Conservation (phyloP, 2,329 filamentous ascomycete species). For the Venturia pyrina region DNA sequence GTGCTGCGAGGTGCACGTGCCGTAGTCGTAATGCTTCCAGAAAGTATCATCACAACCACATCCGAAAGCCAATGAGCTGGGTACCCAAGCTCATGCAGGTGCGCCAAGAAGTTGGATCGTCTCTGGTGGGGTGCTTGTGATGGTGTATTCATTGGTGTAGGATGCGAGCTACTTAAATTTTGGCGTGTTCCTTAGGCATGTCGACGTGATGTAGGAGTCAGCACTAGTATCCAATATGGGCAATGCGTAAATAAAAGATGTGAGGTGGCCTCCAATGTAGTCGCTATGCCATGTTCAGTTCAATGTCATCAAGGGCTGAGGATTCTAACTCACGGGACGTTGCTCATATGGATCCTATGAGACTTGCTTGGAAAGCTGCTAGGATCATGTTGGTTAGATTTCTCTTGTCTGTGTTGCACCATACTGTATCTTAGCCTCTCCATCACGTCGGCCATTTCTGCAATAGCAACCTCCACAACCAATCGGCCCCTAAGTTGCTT, state of each 20-base stretch:
- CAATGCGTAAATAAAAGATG: background rate
- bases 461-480: background rate
- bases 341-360: background rate
- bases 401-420: background rate
- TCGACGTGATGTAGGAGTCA: background rate
- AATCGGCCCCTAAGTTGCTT: background rate
- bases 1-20: background rate
- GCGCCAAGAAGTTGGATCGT: background rate
- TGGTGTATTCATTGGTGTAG: background rate
- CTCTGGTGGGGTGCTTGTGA: background rate
- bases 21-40: too few relatives aligned
- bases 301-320: too few relatives aligned
- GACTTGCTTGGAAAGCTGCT: background rate
- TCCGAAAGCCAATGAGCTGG: too few relatives aligned
- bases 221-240: background rate
- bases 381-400: background rate
- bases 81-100: too few relatives aligned
- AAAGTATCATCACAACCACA: too few relatives aligned
- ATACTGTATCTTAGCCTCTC: background rate
- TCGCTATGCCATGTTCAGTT: too few relatives aligned
- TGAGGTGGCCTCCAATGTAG: background rate
- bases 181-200: background rate
- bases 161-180: background rate
- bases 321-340: background rate
- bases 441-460: background rate